Evolutionary conservation across 2,329 filamentous ascomycete species (phyloP).

Genomic region (Coniochaeta hoffmannii): DNA sequence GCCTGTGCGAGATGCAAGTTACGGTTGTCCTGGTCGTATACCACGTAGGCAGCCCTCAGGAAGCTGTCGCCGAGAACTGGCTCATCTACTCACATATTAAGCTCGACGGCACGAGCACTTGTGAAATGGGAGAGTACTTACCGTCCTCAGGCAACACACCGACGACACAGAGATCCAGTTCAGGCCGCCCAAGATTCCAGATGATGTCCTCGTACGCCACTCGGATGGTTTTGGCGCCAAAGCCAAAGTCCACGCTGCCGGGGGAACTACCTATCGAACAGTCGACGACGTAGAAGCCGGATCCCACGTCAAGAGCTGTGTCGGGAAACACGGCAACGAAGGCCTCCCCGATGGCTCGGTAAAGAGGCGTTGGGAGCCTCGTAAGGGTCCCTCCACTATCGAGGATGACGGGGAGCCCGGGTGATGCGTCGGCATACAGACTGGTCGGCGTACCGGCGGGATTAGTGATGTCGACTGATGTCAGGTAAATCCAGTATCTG

Average conservation of each 20-base stretch:
- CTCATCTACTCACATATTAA: slow-evolving; percentile 25
- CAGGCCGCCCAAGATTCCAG: slow-evolving; percentile 25
- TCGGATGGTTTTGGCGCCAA: slow-evolving; percentile 28
- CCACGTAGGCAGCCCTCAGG: slow-evolving; percentile 35
- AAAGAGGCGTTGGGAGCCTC: slow-evolving; percentile 33
- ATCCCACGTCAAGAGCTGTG: slow-evolving; percentile 26
- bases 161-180: slow-evolving; percentile 27
- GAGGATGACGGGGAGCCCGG: slow-evolving; percentile 16
- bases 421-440: background rate
- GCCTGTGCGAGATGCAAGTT: slow-evolving; percentile 5
- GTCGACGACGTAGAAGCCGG: slow-evolving; percentile 32
- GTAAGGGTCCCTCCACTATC: slow-evolving; percentile 42
- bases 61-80: slow-evolving; percentile 36
- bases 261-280: slow-evolving; percentile 26
- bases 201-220: slow-evolving; percentile 39
- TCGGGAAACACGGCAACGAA: slow-evolving; percentile 25
- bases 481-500: slow-evolving; percentile 15
- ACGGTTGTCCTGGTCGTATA: slow-evolving; percentile 37
- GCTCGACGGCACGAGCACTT: background rate
- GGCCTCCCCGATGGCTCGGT: slow-evolving; percentile 26
- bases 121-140: slow-evolving; percentile 10
- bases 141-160: slow-evolving; percentile 19
- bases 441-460: slow-evolving; percentile 1
- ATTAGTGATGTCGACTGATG: slow-evolving; percentile 4
- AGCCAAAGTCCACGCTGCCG: slow-evolving; percentile 36